Evolutionary conservation across 257 asterid genomes (phyloP), one percentile per base, ranked within the genome.

Genomic region (Marsdenia floribunda): DNA sequence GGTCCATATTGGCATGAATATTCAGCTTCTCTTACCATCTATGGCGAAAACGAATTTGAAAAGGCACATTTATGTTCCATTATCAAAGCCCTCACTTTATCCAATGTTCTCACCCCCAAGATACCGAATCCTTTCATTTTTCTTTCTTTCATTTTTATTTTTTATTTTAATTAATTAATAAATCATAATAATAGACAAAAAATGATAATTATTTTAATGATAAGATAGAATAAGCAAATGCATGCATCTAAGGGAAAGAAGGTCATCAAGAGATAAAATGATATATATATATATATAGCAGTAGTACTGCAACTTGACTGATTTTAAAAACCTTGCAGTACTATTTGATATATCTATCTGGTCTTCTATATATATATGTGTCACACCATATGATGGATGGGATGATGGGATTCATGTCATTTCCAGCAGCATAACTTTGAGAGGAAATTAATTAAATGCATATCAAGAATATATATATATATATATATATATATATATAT

Each of bases 21-120:
- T 75, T 67, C 80, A 70, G 50, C 64, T 19, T 70, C 64, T 47
- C 26, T 70, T 58, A 0, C 71, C 57, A 66, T 66, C 73, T 75
- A 73, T 64, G 50, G 22, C 18, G 49, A 67, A 54, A 68, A 75
- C 22, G 68, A 40, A 40, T 67, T 55, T 67, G 74, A 24, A 75
- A 67, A 65, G 42, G 42, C 68, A 75, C 67, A 75, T 75, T 18
- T 14, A 9, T 59, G 37, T 75, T 29, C 78, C 78, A 52, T 38
- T 14, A 52, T 19, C 16, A 29, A 65, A 54, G 57, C 47, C 37
- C 16, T 75, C 10, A 6, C 14, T 64, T 42, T 42, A 44, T 44
- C 49, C 10, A n/a, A 19, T 75, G 24, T 75, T 38, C 68, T 54
- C 68, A 6, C 14, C 50, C 46, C 72, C 73, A 66, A 75, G 73